Evolutionary conservation across 805 yeast genomes (phyloP).

Genomic region (Starmerella gropengiesseri): DNA sequence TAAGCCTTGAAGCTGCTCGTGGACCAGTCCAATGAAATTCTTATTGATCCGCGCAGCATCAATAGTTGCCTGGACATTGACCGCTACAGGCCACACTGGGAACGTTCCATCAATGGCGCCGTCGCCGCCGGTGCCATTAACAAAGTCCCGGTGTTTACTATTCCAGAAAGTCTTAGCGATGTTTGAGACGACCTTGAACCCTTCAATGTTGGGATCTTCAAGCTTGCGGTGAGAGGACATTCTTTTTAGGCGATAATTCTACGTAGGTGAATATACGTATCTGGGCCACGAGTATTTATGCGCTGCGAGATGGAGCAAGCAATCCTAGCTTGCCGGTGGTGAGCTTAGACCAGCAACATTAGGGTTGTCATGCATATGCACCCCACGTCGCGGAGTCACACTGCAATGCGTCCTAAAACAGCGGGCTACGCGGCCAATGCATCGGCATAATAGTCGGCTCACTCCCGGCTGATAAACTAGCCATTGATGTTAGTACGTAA

Average conservation of each 20-base stretch:
- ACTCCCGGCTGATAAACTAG: too few species aligned
- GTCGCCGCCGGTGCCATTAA: slow-evolving; percentile 28
- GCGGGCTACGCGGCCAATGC: too few species aligned
- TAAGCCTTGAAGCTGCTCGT: slow-evolving; percentile 41
- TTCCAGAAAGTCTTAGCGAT: slow-evolving; percentile 25
- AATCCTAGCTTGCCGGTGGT: too few species aligned
- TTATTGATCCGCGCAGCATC: slow-evolving; percentile 49
- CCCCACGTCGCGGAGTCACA: too few species aligned
- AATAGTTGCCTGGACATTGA: slow-evolving; percentile 54
- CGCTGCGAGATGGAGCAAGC: too few species aligned
- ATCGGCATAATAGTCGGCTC: too few species aligned
- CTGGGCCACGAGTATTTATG: too few species aligned
- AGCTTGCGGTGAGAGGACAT: slow-evolving; percentile 12
- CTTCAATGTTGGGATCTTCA: slow-evolving; percentile 26
- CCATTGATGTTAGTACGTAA: too few species aligned
- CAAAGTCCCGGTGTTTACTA: slow-evolving; percentile 20
- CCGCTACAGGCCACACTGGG: slow-evolving; percentile 59
- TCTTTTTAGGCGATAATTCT: not conserved
- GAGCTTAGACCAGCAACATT: too few species aligned
- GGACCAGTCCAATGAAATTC: slow-evolving; percentile 42
- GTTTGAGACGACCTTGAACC: slow-evolving; percentile 23
- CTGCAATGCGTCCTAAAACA: too few species aligned
- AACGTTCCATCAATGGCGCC: slow-evolving; percentile 41
- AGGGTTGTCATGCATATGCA: too few species aligned
- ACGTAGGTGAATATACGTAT: not conserved